phyloP scores from a whole-genome alignment of 495 filamentous ascomycete genomes.

The Aspergillus homomorphus region DNA sequence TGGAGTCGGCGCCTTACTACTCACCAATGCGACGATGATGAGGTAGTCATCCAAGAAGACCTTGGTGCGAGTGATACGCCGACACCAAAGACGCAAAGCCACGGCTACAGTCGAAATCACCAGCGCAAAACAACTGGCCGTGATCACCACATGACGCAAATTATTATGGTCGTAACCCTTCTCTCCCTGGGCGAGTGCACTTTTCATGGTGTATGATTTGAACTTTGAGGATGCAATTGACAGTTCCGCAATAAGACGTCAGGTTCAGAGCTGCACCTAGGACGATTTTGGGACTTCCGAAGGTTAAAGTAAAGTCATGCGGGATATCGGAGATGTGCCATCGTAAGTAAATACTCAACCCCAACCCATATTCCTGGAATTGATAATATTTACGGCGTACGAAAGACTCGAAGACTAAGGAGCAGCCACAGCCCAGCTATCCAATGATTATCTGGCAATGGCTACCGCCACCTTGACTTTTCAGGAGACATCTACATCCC shows the following conservation, averaged over 20 bases:
- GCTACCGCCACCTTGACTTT: not conserved
- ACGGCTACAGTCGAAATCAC: constrained; percentile 14
- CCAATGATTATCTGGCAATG: not conserved
- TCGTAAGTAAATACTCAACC: not conserved
- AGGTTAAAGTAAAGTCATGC: not conserved
- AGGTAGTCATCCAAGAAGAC: constrained; percentile 20
- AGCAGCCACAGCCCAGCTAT: not conserved
- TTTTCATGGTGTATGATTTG: not conserved
- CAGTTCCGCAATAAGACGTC: not conserved
- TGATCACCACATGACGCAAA: constrained; percentile 14
- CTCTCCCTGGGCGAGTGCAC: not conserved
- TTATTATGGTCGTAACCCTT: constrained; percentile 8
- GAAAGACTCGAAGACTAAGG: not conserved
- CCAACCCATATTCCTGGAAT: not conserved
- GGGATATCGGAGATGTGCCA: not conserved
- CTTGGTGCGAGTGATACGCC: constrained; percentile 13
- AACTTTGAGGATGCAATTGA: not conserved
- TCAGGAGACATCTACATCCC: not conserved
- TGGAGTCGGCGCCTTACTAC: not conserved
- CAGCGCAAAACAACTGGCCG: constrained; percentile 14
- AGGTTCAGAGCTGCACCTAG: not conserved
- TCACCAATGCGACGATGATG: constrained; percentile 14
- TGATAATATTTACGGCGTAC: not conserved
- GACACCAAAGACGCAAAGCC: constrained; percentile 10
- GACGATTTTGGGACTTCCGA: not conserved